Base-by-base conservation (phyloP, 78 protist genomes). In the Blattamonas nauphoetae region DNA sequence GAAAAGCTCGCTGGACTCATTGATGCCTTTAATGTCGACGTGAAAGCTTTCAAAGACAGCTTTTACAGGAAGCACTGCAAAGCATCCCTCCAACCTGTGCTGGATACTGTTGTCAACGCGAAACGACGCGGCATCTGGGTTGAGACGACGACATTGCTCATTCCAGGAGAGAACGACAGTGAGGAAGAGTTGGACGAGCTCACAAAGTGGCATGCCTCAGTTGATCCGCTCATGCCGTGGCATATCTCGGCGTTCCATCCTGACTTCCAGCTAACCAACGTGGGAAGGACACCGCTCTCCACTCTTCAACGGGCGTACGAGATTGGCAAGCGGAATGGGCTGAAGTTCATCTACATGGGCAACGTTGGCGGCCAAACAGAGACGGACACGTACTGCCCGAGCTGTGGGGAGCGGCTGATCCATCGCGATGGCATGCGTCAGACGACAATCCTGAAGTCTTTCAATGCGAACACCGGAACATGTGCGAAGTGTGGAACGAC, bases 221-320 rank as follows among this genome's bases (percentile, higher is more conserved):
- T 92, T 34, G 85, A 82, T n/a, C 5, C 3, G 21, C 42, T 84
- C 42, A 85, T 90, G 1, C 91, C 91, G 32, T 41, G 86, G 84
- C 91, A 92, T 81, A 0, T 92, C 34, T 44, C 88, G 42, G 92
- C 94, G 3, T 90, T 84, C 78, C 90, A 92, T 42, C 93, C 91
- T 0, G 92, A 85, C 41, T 87, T 45, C 78, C 29, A 82, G 45
- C 63, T 90, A 88, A 0, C 11, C 36, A 83, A 78, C 42, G 4
- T 1, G 21, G 42, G 3, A 3, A 43, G 92, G 34, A 92, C 94
- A 1, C 85, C 92, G 0, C 38, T 44, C n/a, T 1, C n/a, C 0
- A 87, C 91, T 0, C 55, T 92, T 41, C 0, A 0, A 11, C 45
- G 45, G 0, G 93, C 92, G 1, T 1, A 0, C 29, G 35, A 34